A percentile compares a stretch with the other conserved stretches of the same genome.
These are phyloP conservation scores for Stemphylium vesicarium DNA, from an alignment of 2,329 filamentous ascomycete genomes.

Conservation along the genomic window DNA sequence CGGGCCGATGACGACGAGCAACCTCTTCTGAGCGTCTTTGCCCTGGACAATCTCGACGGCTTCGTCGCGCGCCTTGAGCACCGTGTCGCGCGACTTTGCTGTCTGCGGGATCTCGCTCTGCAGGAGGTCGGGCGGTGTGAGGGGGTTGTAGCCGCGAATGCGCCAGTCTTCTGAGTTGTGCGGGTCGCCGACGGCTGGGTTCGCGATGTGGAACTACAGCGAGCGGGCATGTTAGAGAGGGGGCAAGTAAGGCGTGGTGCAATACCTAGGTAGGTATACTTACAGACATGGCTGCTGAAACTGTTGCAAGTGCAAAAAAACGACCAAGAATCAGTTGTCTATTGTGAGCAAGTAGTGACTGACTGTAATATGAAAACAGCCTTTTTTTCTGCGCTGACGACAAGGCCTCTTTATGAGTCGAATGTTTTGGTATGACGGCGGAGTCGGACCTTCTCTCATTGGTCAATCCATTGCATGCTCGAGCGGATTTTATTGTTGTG, in stretches of 20 bases:
- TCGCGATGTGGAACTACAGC: slow-evolving; percentile 57
- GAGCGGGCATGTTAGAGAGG: slow-evolving; percentile 2
- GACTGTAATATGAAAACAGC: slow-evolving; percentile 5
- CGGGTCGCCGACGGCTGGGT: slow-evolving; percentile 57
- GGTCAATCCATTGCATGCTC: slow-evolving; percentile 19
- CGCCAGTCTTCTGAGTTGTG: slow-evolving; percentile 59
- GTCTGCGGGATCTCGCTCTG: slow-evolving; percentile 83
- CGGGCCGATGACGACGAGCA: slow-evolving; percentile 86
- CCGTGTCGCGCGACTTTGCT: slow-evolving; percentile 59
- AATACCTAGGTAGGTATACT: slow-evolving; percentile 17
- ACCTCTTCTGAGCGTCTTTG: slow-evolving; percentile 61
- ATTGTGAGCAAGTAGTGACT: not conserved
- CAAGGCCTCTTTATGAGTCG: slow-evolving; percentile 37
- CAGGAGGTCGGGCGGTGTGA: slow-evolving; percentile 91
- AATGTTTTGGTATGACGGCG: slow-evolving; percentile 25
- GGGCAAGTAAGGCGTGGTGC: slow-evolving; percentile 4
- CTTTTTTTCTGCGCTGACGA: slow-evolving; percentile 14
- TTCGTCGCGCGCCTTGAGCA: slow-evolving; percentile 66
- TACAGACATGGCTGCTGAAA: slow-evolving; percentile 33
- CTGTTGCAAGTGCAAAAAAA: not conserved
- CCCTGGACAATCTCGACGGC: slow-evolving; percentile 67
- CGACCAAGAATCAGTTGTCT: not conserved
- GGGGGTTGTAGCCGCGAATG: slow-evolving; percentile 84
- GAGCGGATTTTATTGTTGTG: slow-evolving; percentile 15
- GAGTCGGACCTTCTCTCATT: slow-evolving; percentile 36